phyloP scores from a whole-genome alignment of 2,329 filamentous ascomycete genomes.

The Dactylonectria macrodidyma region DNA sequence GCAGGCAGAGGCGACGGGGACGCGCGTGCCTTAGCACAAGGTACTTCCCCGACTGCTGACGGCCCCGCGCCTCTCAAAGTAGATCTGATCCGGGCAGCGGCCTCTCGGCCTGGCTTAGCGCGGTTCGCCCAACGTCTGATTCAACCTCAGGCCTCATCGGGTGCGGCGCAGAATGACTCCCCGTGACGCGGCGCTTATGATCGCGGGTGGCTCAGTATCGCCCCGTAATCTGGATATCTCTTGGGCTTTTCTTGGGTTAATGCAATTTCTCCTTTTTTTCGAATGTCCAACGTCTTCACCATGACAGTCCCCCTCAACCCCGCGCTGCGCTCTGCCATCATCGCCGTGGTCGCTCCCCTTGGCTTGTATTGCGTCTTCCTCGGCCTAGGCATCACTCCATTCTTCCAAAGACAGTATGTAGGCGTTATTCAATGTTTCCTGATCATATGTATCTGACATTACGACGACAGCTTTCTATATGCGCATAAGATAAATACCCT shows the following conservation, averaged over 20 bases:
- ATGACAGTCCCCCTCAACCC: conserved; percentile 45
- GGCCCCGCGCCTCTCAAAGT: conserved; percentile 34
- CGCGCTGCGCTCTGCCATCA: conserved; percentile 54
- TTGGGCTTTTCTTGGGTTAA: conserved; percentile 6
- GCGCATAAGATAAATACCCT: conserved; percentile 83
- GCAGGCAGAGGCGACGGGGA: conserved; percentile 27
- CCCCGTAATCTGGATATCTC: conserved; percentile 14
- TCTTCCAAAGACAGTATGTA: conserved; percentile 82
- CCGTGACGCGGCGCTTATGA: conserved; percentile 19
- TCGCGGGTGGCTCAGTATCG: conserved; percentile 7
- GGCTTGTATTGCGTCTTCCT: conserved; percentile 78
- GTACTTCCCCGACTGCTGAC: conserved; percentile 33
- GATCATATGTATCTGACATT: conserved; percentile 30
- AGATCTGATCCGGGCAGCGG: conserved; percentile 34
- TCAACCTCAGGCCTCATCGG: conserved; percentile 43
- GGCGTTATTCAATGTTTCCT: conserved; percentile 47
- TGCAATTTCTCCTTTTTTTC: neutral
- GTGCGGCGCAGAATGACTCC: conserved; percentile 19
- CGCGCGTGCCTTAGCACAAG: conserved; percentile 37
- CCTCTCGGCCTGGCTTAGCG: conserved; percentile 39
- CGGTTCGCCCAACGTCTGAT: conserved; percentile 40
- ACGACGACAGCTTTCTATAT: conserved; percentile 78
- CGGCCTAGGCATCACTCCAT: conserved; percentile 75
- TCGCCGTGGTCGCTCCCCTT: conserved; percentile 71
- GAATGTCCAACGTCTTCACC: neutral